Evolutionary conservation across 306 rosid genomes (phyloP), one percentile per base, ranked within the genome.

Genomic region (Begonia masoniana): DNA sequence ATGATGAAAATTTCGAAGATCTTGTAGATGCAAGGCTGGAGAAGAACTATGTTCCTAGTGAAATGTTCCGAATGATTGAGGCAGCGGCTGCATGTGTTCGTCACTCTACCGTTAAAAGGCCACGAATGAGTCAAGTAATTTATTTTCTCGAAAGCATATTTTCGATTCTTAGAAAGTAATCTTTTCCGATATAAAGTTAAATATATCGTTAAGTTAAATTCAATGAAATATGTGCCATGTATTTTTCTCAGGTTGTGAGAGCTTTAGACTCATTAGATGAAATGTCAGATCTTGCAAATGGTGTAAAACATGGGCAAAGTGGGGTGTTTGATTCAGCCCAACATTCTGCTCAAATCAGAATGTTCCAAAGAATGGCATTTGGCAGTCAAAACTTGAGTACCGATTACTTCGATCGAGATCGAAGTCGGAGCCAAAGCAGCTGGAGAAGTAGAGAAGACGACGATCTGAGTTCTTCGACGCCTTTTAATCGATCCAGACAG

Each of bases 301-400:
- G 99, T 63, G 65, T 92, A 76, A 92, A 68, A 72, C 99, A 94
- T 2, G 95, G 99, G 23, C 81, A 92, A 64, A 92, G 99, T 60
- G 81, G 82, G 59, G 71, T 71, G 21, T 79, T 75, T 35, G 68
- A 83, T 71, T 76, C 81, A 4, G 82, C 81, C 9, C 67, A 76
- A 36, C 99, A 83, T 46, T 83, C 92, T 51, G 96, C 84, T 12
- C 88, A 91, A 49, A 81, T 86, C 55, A 78, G 78, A 76, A 83
- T 85, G 86, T 86, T 86, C 63, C 87, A 71, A 51, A 81, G 81
- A 58, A 83, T 86, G 99, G 96, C 94, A 21, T 91, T 86, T 53
- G 99, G 82, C 4, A 83, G 88, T 62, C 96, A 83, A 65, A 88
- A 77, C 13, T 50, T 51, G 64, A 83, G 87, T 62, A 58, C 85